phyloP scores from a whole-genome alignment of 352 stramenopile genomes.

The Elongisporangium anandrum region DNA sequence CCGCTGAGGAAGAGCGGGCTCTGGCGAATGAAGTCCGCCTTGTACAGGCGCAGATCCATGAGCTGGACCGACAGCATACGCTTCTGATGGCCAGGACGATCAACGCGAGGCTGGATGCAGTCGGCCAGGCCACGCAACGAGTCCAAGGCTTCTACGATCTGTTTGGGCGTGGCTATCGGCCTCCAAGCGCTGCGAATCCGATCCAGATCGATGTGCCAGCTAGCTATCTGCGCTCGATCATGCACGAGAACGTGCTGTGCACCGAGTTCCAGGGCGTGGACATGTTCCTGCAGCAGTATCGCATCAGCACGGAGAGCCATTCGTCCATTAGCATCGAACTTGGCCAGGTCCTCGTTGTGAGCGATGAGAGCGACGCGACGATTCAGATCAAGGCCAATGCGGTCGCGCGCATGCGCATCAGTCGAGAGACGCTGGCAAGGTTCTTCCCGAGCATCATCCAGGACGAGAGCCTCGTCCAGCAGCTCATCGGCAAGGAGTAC shows the following conservation, averaged over 20 bases:
- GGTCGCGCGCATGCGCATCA: conserved; percentile 35
- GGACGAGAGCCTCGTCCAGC: conserved; percentile 46
- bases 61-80: conserved; percentile 26
- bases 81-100: conserved; percentile 30
- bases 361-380: conserved; percentile 9
- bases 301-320: conserved; percentile 27
- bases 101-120: conserved; percentile 22
- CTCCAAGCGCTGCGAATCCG: conserved; percentile 6
- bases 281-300: conserved; percentile 43
- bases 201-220: conserved; percentile 15
- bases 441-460: conserved; percentile 48
- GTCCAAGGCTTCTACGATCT: conserved; percentile 36
- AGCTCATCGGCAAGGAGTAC: conserved; percentile 57
- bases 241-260: conserved; percentile 39
- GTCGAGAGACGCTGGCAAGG: conserved; percentile 29
- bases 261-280: conserved; percentile 53
- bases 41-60: conserved; percentile 28
- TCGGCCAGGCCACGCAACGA: conserved; percentile 25
- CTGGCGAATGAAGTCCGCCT: conserved; percentile 18
- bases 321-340: conserved; percentile 23
- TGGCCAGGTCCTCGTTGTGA: conserved; percentile 18
- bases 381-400: conserved; percentile 41
- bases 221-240: conserved; percentile 32
- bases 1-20: background rate
- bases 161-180: conserved; percentile 37